Evolutionary conservation across 2,329 filamentous ascomycete species (phyloP).

Genomic region (Davidsoniella virescens): DNA sequence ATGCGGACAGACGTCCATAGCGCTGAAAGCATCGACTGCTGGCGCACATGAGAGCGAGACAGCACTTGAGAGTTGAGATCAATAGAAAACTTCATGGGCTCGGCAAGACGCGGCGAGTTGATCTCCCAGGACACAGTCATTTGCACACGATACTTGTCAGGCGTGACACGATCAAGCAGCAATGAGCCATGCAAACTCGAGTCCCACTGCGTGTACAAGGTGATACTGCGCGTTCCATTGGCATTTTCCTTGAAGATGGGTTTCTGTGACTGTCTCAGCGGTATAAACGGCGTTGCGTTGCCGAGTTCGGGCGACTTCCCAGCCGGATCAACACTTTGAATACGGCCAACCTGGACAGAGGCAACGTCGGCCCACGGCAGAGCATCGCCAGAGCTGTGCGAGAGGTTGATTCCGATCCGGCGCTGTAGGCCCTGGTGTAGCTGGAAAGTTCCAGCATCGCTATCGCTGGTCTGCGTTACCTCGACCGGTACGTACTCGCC

Average conservation of each 20-base stretch:
- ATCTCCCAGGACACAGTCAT: constrained; percentile 79
- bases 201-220: constrained; percentile 87
- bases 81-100: constrained; percentile 73
- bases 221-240: constrained; percentile 78
- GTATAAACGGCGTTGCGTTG: constrained; percentile 46
- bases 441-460: constrained; percentile 84
- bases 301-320: constrained; percentile 74
- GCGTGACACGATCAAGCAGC: constrained; percentile 82
- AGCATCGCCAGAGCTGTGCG: constrained; percentile 75
- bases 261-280: constrained; percentile 59
- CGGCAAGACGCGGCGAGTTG: constrained; percentile 63
- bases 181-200: constrained; percentile 82
- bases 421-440: constrained; percentile 88
- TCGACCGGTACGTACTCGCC: constrained; percentile 88
- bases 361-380: constrained; percentile 78
- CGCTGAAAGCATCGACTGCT: constrained; percentile 71
- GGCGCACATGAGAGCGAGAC: constrained; percentile 67
- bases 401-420: constrained; percentile 73
- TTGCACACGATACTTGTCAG: constrained; percentile 85
- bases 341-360: constrained; percentile 59
- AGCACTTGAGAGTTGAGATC: constrained; percentile 72
- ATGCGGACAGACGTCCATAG: constrained; percentile 75
- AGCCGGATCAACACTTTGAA: constrained; percentile 68
- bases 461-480: constrained; percentile 67
- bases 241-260: constrained; percentile 71